phyloP scores from a whole-genome alignment of 2,329 filamentous ascomycete genomes.

The Mycosphaerella arachidis region DNA sequence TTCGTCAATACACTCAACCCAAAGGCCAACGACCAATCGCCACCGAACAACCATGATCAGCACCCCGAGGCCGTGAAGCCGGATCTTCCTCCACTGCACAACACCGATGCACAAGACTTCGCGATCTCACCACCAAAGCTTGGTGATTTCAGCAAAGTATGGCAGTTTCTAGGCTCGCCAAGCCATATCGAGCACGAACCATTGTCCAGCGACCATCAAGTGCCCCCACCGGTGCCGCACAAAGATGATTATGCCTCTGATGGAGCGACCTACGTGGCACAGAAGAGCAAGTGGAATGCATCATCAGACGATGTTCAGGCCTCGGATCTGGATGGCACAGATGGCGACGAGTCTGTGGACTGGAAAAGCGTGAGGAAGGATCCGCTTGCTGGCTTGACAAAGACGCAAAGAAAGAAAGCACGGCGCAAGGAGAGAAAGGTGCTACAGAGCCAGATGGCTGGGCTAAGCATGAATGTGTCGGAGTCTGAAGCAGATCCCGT shows the following conservation, averaged over 20 bases:
- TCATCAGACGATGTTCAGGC: constrained; percentile 3
- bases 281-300: background rate
- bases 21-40: constrained; percentile 3
- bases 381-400: constrained; percentile 28
- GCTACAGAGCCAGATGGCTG: constrained; percentile 16
- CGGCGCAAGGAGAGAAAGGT: constrained; percentile 29
- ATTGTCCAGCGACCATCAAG: background rate
- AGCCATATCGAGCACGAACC: background rate
- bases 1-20: constrained; percentile 35
- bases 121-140: constrained; percentile 23
- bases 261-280: constrained; percentile 34
- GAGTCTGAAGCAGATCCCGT: constrained; percentile 34
- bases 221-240: constrained; percentile 5
- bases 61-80: background rate
- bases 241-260: constrained; percentile 41
- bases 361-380: constrained; percentile 3
- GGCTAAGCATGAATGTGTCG: constrained; percentile 24
- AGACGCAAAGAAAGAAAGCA: constrained; percentile 36
- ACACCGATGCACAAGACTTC: constrained; percentile 9
- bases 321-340: constrained; percentile 18
- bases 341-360: constrained; percentile 16
- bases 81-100: background rate
- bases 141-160: constrained; percentile 47
- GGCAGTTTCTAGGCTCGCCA: constrained; percentile 39
- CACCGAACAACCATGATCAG: background rate